Conservation (phyloP, 176 grass and related monocot genomes). For the Puccinellia tenuiflora region DNA sequence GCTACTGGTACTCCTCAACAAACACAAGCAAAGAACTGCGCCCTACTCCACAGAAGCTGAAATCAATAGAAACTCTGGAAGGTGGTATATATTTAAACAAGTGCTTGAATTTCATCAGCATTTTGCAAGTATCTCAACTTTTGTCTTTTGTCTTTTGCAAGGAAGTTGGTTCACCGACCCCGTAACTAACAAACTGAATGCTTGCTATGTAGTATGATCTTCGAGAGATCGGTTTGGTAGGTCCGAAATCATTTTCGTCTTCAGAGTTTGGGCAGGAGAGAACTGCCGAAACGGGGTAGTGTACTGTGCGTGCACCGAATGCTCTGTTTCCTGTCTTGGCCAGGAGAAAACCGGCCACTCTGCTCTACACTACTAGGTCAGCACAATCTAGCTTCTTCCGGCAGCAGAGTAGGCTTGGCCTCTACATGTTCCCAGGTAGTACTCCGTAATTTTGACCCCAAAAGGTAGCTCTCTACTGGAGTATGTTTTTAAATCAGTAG, state of each 20-base stretch:
- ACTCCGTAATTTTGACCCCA: background rate
- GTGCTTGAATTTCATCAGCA: too few relatives aligned
- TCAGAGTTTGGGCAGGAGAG: background rate
- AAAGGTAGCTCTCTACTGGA: background rate
- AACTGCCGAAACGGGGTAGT: background rate
- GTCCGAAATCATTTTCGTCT: background rate
- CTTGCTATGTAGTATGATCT: too few relatives aligned
- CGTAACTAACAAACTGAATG: too few relatives aligned
- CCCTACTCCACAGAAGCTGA: too few relatives aligned
- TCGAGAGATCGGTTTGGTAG: background rate
- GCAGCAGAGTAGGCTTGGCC: background rate
- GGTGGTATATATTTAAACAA: too few relatives aligned
- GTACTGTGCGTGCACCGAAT: background rate
- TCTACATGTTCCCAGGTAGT: background rate
- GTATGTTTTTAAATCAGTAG: background rate
- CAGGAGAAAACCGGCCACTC: too few relatives aligned
- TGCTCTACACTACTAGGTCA: background rate
- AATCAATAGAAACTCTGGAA: too few relatives aligned
- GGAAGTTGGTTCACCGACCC: too few relatives aligned
- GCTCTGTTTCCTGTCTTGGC: background rate
- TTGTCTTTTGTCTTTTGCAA: too few relatives aligned
- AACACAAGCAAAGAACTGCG: too few relatives aligned
- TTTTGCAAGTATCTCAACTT: too few relatives aligned
- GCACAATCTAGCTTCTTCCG: background rate
- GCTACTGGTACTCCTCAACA: too few relatives aligned